A percentile compares a stretch with the other conserved stretches of the same genome.
Evolutionary conservation across 768 basidiomycete genomes (phyloP).

Genomic region (Filobasidium floriforme): DNA sequence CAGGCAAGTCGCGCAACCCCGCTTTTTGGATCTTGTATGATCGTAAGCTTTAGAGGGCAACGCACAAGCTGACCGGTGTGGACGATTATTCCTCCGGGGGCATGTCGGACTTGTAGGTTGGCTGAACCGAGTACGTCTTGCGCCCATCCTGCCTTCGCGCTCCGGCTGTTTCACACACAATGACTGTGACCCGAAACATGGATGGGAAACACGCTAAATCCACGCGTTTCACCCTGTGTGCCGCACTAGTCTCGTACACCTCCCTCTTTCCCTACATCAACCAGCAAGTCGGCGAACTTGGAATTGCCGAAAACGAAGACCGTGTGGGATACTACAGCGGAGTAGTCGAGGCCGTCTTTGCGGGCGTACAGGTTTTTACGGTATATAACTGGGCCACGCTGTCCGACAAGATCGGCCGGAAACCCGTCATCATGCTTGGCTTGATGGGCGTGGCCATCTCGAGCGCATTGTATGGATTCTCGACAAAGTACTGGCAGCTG

Average conservation of each 20-base stretch:
- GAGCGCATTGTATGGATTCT: slow-evolving; percentile 37
- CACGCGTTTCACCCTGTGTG: too few species aligned
- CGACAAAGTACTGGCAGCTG: slow-evolving; percentile 39
- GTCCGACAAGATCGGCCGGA: slow-evolving; percentile 43
- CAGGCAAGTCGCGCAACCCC: slow-evolving; percentile 21
- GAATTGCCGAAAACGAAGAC: neutral
- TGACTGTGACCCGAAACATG: neutral
- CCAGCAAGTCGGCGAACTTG: slow-evolving; percentile 6
- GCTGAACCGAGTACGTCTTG: slow-evolving; percentile 41
- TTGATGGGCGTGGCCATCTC: slow-evolving; percentile 40
- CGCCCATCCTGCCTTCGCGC: neutral
- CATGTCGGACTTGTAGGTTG: slow-evolving; percentile 12
- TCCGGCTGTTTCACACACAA: too few species aligned
- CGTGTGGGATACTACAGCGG: slow-evolving; percentile 42
- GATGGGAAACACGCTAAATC: neutral
- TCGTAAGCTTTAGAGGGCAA: too few species aligned
- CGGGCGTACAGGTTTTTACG: slow-evolving; percentile 43
- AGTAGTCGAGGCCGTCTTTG: slow-evolving; percentile 43
- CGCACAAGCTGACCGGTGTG: neutral
- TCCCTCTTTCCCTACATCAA: slow-evolving; percentile 6
- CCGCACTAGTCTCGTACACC: neutral
- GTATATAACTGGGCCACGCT: slow-evolving; percentile 45
- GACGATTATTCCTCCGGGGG: neutral
- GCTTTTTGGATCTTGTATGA: too few species aligned
- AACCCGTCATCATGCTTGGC: slow-evolving; percentile 42